Evolutionary conservation across 108 stramenopile species (phyloP).

Genomic region (Pseudonitzschia pungens): DNA sequence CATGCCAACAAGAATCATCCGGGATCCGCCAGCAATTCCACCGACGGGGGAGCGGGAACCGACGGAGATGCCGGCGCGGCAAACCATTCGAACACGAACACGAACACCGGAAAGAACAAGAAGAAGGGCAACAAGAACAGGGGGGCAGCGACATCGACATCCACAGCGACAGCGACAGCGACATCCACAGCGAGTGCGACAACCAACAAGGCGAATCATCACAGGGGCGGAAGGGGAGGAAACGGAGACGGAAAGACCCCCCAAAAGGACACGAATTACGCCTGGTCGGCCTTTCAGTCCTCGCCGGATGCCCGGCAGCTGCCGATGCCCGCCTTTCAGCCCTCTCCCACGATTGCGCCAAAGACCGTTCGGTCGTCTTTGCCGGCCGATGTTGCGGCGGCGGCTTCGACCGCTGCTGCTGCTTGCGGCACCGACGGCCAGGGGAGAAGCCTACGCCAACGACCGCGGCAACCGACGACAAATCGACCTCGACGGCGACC

Average conservation of each 20-base stretch:
- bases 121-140: neutral
- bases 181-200: neutral
- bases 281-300: constrained; percentile 85
- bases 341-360: constrained; percentile 14
- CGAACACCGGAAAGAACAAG: too few relatives aligned
- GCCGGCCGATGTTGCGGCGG: neutral
- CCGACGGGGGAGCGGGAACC: neutral
- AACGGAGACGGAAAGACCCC: neutral
- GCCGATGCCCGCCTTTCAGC: constrained; percentile 60
- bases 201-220: neutral
- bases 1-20: too few relatives aligned
- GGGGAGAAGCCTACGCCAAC: neutral
- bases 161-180: neutral
- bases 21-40: too few relatives aligned
- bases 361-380: constrained; percentile 1
- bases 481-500: neutral
- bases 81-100: too few relatives aligned
- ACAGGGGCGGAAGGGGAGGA: neutral
- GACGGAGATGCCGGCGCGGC: neutral
- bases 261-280: constrained; percentile 48
- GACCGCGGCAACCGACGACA: neutral
- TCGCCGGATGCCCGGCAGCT: constrained; percentile 76
- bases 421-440: neutral
- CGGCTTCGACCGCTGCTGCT: neutral
- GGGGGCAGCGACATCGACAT: neutral